These are phyloP conservation scores for Ilyonectria robusta DNA, from an alignment of 2,329 filamentous ascomycete genomes.

Conservation along the genomic window DNA sequence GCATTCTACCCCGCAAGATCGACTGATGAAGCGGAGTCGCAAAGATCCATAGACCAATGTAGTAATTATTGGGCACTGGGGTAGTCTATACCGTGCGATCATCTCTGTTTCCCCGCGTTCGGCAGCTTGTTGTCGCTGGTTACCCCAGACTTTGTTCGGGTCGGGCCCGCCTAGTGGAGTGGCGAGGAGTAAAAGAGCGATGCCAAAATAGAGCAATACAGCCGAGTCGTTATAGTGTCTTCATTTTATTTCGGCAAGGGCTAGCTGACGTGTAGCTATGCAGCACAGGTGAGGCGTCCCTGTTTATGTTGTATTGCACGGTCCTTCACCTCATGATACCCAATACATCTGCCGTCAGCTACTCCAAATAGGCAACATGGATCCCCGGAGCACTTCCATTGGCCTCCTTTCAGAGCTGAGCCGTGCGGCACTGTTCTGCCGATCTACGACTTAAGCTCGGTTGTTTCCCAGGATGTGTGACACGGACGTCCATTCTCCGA, in stretches of 20 bases:
- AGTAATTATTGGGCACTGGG: not conserved
- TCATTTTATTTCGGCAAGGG: not conserved
- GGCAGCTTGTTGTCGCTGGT: slow-evolving; percentile 11
- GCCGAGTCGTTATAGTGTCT: not conserved
- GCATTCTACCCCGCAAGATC: slow-evolving; percentile 22
- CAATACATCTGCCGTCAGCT: not conserved
- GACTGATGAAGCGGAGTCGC: slow-evolving; percentile 18
- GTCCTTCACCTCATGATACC: not conserved
- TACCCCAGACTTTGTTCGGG: slow-evolving; percentile 29
- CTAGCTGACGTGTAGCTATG: not conserved
- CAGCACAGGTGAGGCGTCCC: not conserved
- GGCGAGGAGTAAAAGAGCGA: not conserved
- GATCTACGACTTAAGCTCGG: slow-evolving; percentile 3
- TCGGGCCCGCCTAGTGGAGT: slow-evolving; percentile 21
- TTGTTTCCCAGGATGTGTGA: not conserved
- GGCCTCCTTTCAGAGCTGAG: not conserved
- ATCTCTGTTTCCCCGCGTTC: slow-evolving; percentile 28
- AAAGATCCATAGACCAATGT: not conserved
- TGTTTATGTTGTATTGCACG: not conserved
- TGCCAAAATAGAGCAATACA: not conserved
- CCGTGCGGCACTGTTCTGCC: not conserved
- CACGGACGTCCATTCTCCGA: not conserved
- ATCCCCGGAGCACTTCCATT: not conserved
- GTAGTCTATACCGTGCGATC: not conserved
- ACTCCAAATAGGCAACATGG: not conserved